Conservation (phyloP, 176 grass and related monocot genomes). For the Rhynchospora tenuis region DNA sequence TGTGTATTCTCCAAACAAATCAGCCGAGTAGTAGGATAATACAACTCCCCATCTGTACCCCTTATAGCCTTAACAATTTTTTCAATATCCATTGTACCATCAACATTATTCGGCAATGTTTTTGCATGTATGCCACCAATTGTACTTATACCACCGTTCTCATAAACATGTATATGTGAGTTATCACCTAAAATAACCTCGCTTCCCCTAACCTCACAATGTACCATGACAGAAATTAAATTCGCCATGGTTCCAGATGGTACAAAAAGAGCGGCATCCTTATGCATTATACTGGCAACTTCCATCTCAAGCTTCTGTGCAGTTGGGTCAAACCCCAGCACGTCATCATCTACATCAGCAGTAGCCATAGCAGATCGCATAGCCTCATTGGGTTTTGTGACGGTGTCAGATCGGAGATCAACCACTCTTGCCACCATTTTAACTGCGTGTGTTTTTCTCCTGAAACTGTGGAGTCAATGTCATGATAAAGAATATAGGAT, state of each 20-base stretch:
- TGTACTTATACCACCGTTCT: conserved; percentile 90
- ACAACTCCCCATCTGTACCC: conserved; percentile 31
- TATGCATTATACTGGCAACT: conserved; percentile 65
- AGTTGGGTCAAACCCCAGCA: conserved; percentile 70
- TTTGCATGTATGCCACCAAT: conserved; percentile 76
- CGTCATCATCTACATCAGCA: conserved; percentile 88
- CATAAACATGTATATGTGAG: conserved; percentile 87
- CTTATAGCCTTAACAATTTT: conserved; percentile 58
- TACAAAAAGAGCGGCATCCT: conserved; percentile 85
- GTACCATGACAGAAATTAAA: conserved; percentile 73
- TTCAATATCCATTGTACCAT: conserved; percentile 84
- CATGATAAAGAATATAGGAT: not conserved
- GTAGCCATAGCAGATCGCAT: conserved; percentile 89
- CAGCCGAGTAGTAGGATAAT: conserved; percentile 69
- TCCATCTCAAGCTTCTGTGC: conserved; percentile 52
- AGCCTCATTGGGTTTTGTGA: conserved; percentile 70
- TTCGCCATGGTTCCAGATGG: conserved; percentile 98
- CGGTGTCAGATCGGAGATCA: conserved; percentile 90
- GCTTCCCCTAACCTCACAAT: conserved; percentile 76
- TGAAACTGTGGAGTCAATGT: not conserved
- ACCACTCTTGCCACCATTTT: conserved; percentile 58
- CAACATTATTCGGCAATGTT: conserved; percentile 58
- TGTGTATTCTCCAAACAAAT: conserved; percentile 99
- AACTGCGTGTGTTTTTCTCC: conserved; percentile 13
- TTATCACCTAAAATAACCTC: conserved; percentile 83